Evolutionary conservation across 495 filamentous ascomycete genomes (phyloP).

Genomic region (Mytilinidion resinicola): DNA sequence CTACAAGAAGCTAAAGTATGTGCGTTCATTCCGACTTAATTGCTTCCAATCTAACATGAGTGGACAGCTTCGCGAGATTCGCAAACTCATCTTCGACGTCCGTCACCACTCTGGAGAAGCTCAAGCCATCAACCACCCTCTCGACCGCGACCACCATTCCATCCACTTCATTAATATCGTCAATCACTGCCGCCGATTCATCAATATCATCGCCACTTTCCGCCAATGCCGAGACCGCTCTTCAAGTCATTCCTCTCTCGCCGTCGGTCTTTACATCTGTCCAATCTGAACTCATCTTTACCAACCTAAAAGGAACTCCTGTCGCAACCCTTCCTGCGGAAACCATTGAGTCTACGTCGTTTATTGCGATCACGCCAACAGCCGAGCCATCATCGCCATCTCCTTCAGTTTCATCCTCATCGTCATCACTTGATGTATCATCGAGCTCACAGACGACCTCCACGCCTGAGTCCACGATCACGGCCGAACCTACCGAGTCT

Average conservation of each 20-base stretch:
- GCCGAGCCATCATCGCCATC: not conserved
- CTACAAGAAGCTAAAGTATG: constrained; percentile 15
- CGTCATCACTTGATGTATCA: not conserved
- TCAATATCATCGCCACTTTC: not conserved
- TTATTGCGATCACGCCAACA: constrained; percentile 5
- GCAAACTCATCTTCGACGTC: constrained; percentile 15
- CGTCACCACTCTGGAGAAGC: not conserved
- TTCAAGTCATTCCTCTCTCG: constrained; percentile 13
- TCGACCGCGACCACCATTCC: not conserved
- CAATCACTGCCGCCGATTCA: not conserved
- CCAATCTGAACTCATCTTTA: constrained; percentile 12
- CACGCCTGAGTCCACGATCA: not conserved
- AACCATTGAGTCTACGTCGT: constrained; percentile 9
- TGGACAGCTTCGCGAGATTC: constrained; percentile 10
- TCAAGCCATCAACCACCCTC: not conserved
- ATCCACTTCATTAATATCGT: not conserved
- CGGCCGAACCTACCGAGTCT: not conserved
- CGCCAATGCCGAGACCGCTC: constrained; percentile 3
- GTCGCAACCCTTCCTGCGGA: constrained; percentile 1
- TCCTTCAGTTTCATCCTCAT: constrained; percentile 2
- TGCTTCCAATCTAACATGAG: not conserved
- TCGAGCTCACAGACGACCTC: too few relatives aligned
- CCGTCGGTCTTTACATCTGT: constrained; percentile 3
- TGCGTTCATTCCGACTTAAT: not conserved
- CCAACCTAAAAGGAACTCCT: constrained; percentile 10